Evolutionary conservation across 1,284 basidiomycete species (phyloP), one percentile per base, ranked within the genome.

Genomic region (Chalciporus piperatoides): DNA sequence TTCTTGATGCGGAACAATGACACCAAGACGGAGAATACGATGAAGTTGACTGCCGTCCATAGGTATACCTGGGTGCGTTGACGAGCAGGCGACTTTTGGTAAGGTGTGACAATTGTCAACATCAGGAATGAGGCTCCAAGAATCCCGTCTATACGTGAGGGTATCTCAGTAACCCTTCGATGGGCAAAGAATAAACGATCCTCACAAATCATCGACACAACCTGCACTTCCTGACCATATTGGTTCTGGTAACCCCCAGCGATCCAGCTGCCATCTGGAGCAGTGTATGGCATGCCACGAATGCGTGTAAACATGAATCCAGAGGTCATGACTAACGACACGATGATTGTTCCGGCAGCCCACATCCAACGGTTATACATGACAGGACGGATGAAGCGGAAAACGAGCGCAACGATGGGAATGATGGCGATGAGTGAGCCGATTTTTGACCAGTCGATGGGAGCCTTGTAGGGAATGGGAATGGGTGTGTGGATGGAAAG

Each of bases 261-360:
- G 62, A 97, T 88, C 86, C 92, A 95, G 54, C 77, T 77, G 17
- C 85, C 82, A 62, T 70, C 84, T 3, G 70, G 68, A 32, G 81
- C 83, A 45, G 78, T 76, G 62, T 82, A 92, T 2, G 94, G 94
- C 49, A 82, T 81, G 42, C 78, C 78, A 55, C 96, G 85, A 62
- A 99, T 99, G 56, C 86, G 86, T 59, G 91, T 92, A 76, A 97
- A 99, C 97, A 99, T 99, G 75, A 87, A 90, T 3, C 94, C 94
- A 7, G 85, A 83, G 9, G 84, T 95, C 84, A 96, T 94, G 59
- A 91, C 71, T 28, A 95, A 77, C 33, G 85, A 85, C 5, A 80
- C 77, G 49, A 85, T 56, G 47, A 93, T 71, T 23, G 79, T 83
- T 41, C 72, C 70, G 10, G 75, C 61, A 3, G 86, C 87, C 91